Percentiles rank a stretch among this genome's conserved stretches.
Evolutionary conservation across 306 rosid genomes (phyloP).

Genomic region (Inga oerstediana): DNA sequence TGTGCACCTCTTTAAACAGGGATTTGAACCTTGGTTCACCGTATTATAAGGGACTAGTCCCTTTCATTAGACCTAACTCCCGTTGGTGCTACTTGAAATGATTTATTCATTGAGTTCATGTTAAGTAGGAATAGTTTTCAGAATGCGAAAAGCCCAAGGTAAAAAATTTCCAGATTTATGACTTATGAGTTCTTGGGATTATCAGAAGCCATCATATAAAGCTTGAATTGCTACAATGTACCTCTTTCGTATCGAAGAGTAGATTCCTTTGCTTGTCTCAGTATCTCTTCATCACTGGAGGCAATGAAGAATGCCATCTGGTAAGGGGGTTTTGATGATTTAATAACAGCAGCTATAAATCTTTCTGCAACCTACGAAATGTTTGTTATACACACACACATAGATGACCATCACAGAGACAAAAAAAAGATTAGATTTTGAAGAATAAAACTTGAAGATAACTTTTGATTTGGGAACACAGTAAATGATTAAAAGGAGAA

Average conservation of each 20-base stretch:
- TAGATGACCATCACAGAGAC: not conserved
- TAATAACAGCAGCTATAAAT: constrained; percentile 58
- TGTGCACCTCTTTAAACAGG: too few species aligned
- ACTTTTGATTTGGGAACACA: constrained; percentile 15
- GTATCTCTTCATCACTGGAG: constrained; percentile 61
- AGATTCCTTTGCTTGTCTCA: constrained; percentile 75
- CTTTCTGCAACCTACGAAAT: constrained; percentile 69
- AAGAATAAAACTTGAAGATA: constrained; percentile 7
- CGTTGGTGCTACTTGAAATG: too few species aligned
- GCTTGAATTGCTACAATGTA: constrained; percentile 30
- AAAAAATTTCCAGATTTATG: not conserved
- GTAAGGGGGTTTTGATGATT: constrained; percentile 56
- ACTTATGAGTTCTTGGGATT: not conserved
- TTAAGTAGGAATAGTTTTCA: not conserved
- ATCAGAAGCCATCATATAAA: not conserved
- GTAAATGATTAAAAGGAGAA: constrained; percentile 7
- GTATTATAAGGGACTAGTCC: too few species aligned
- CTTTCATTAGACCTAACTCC: too few species aligned
- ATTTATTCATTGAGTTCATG: not conserved
- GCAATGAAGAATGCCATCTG: constrained; percentile 83
- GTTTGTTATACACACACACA: not conserved
- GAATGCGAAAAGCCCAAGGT: not conserved
- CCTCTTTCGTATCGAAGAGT: constrained; percentile 69
- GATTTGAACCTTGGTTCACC: too few species aligned
- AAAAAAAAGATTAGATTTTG: constrained; percentile 13